A percentile compares a stretch with the other conserved stretches of the same genome.
Evolutionary conservation across 179 eudicot genomes (phyloP).

Genomic region (Actinidia chinensis): DNA sequence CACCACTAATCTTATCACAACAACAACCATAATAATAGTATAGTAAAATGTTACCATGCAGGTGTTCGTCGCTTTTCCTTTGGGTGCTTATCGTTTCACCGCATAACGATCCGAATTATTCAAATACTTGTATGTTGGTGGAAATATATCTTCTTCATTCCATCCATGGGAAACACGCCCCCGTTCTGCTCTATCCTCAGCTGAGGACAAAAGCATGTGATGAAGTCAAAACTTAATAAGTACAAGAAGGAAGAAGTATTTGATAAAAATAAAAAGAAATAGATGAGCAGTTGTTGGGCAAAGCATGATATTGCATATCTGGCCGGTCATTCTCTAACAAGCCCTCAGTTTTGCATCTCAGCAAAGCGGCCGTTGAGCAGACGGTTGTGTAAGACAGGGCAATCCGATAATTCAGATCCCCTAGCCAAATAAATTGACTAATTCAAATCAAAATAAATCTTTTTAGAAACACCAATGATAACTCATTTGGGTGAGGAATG

Average conservation of each 20-base stretch:
- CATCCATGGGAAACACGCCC: slow-evolving; percentile 83
- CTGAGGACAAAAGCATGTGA: slow-evolving; percentile 39
- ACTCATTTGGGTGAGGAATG: no score
- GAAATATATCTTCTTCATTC: slow-evolving; percentile 96
- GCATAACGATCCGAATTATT: slow-evolving; percentile 87
- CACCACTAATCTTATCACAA: no score
- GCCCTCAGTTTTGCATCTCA: slow-evolving; percentile 96
- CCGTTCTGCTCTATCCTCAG: slow-evolving; percentile 74
- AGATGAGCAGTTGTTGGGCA: background rate
- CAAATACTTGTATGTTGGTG: slow-evolving; percentile 93
- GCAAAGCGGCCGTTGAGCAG: slow-evolving; percentile 90
- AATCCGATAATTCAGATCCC: slow-evolving; percentile 90
- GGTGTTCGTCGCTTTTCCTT: slow-evolving; percentile 95
- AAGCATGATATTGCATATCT: slow-evolving; percentile 24
- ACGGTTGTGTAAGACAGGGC: slow-evolving; percentile 78
- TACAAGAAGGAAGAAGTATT: slow-evolving; percentile 3
- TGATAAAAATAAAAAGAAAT: background rate
- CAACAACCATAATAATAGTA: no score
- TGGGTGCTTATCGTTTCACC: slow-evolving; percentile 67
- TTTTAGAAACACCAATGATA: no score
- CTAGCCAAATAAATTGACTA: slow-evolving; percentile 96
- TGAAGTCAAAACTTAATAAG: background rate
- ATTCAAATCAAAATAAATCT: slow-evolving; percentile 10
- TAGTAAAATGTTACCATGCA: slow-evolving; percentile 88
- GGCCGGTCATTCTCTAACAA: slow-evolving; percentile 90